Percentiles rank a stretch among this genome's conserved stretches.
phyloP scores from a whole-genome alignment of 495 filamentous ascomycete species.

The Aspergillus biplanus region DNA sequence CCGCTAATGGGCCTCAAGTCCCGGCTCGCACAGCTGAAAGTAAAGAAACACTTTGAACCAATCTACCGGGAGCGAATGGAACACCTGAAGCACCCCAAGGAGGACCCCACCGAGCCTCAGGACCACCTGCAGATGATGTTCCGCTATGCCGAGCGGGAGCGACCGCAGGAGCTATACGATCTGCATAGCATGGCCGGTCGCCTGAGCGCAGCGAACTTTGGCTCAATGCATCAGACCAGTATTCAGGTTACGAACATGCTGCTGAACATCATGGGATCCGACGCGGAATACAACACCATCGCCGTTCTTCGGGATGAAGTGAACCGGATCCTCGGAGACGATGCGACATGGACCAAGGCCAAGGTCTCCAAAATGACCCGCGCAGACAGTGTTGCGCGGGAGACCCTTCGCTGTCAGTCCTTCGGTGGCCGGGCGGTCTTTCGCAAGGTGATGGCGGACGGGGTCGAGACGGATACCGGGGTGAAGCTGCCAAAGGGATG shows the following conservation, averaged over 20 bases:
- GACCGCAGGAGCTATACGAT: slow-evolving; percentile 35
- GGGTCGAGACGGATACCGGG: slow-evolving; percentile 29
- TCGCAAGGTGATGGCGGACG: slow-evolving; percentile 34
- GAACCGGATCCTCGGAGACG: slow-evolving; percentile 14
- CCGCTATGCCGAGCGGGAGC: slow-evolving; percentile 33
- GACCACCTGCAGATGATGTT: slow-evolving; percentile 45
- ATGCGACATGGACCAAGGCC: slow-evolving; percentile 35
- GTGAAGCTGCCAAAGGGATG: slow-evolving; percentile 37
- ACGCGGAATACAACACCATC: slow-evolving; percentile 40
- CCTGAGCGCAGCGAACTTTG: slow-evolving; percentile 50
- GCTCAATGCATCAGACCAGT: slow-evolving; percentile 54
- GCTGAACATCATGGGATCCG: slow-evolving; percentile 46
- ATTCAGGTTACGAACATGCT: slow-evolving; percentile 48
- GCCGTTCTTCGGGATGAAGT: slow-evolving; percentile 38
- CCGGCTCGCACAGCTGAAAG: slow-evolving; percentile 7
- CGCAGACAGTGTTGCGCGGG: slow-evolving; percentile 43
- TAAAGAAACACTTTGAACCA: slow-evolving; percentile 31
- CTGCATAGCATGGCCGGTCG: slow-evolving; percentile 35
- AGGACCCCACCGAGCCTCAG: slow-evolving; percentile 30
- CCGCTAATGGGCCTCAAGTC: slow-evolving; percentile 20
- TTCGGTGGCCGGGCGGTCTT: slow-evolving; percentile 37
- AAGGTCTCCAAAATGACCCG: slow-evolving; percentile 35
- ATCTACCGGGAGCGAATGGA: slow-evolving; percentile 24
- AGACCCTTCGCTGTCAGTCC: slow-evolving; percentile 41
- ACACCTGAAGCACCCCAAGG: slow-evolving; percentile 24